Evolutionary conservation across 2,329 filamentous ascomycete species (phyloP), one percentile per base, ranked within the genome.

Genomic region (Aspergillus udagawae): DNA sequence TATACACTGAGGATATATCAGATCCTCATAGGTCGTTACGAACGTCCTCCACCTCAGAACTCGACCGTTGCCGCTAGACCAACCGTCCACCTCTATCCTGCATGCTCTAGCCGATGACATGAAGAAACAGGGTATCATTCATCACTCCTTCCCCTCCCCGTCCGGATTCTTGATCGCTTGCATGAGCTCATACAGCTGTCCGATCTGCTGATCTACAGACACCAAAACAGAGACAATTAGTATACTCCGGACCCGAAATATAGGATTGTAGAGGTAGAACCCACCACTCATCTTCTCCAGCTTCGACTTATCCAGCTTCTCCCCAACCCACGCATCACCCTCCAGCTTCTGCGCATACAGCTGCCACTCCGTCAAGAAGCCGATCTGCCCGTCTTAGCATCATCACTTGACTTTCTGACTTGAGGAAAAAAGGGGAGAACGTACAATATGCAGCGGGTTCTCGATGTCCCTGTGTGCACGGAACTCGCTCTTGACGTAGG

Each of bases 341-440:
- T 97, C 93, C 17, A 99, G 78, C 71, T 91, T 87, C 72, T 99
- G 93, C 1, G 92, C 92, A 70, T 97, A 99, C 53, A 91, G 78
- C 74, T 99, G 94, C 93, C 93, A 99, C 74, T 97, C 92, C 0
- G 90, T 93, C 65, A 99, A 81, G 74, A 99, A 99, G 1, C 93
- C 94, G 67, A 97, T 91, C 91, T 96, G 63, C 48, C 9, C 28
- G 28, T 8, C 38, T 53, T 57, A 62, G 42, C 47, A 23, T 5
- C 8, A 44, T 32, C 20, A 32, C 32, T 3, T n/a, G 17, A 21
- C 47, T 12, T 12, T 2, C 2, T n/a, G n/a, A 23, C 47, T 12
- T 29, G 2, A 10, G 28, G 28, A 4, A 29, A 29, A 29, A 41
- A 3, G 20, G 14, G 3, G 48, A 20, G 4, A 35, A 73, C 85